phyloP scores from a whole-genome alignment of 805 yeast species.

The Schwanniomyces pseudopolymorphus region DNA sequence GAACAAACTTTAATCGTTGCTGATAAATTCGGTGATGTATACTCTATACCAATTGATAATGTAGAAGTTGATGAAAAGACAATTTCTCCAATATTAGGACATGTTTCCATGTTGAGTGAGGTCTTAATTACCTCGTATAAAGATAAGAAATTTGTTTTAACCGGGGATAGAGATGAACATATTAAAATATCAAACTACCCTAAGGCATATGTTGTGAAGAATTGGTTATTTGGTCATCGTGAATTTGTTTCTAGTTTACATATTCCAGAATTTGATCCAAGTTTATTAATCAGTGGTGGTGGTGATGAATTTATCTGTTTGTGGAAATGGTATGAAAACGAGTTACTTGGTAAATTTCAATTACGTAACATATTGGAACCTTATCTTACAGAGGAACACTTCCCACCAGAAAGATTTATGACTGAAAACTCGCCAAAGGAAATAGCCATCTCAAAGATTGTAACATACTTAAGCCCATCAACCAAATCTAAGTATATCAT shows the following conservation, averaged over 20 bases:
- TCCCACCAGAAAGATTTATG: conserved; percentile 65
- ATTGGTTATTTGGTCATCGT: conserved; percentile 83
- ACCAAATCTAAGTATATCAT: conserved; percentile 30
- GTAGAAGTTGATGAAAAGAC: conserved; percentile 41
- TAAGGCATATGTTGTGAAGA: conserved; percentile 69
- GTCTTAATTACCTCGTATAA: conserved; percentile 42
- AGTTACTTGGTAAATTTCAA: conserved; percentile 49
- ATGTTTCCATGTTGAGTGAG: conserved; percentile 94
- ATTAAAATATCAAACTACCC: conserved; percentile 83
- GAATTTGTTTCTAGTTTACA: conserved; percentile 74
- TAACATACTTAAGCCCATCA: conserved; percentile 22
- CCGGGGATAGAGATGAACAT: conserved; percentile 96
- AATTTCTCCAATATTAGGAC: conserved; percentile 79
- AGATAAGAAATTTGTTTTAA: conserved; percentile 57
- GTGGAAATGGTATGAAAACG: conserved; percentile 73
- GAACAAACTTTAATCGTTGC: conserved; percentile 63
- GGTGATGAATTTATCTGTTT: conserved; percentile 75
- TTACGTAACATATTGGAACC: conserved; percentile 39
- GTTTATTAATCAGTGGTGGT: conserved; percentile 76
- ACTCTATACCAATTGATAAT: conserved; percentile 49
- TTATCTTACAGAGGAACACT: conserved; percentile 55
- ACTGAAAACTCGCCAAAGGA: conserved; percentile 52
- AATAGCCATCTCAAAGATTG: conserved; percentile 48
- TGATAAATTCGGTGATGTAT: conserved; percentile 97
- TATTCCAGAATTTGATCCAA: conserved; percentile 51